phyloP scores from a whole-genome alignment of 441 rosid species.

The Jatropha multifida region DNA sequence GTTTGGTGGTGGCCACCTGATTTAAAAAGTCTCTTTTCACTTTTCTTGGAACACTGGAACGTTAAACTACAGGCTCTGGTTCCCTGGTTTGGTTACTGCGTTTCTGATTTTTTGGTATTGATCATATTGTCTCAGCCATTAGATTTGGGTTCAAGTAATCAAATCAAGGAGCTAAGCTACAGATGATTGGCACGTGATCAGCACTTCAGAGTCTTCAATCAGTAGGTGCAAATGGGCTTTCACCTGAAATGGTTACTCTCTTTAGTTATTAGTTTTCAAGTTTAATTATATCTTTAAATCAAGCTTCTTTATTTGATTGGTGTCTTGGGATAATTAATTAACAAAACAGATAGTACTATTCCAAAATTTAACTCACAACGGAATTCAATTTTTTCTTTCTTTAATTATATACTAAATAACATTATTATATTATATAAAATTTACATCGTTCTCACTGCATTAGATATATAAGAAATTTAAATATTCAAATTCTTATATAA shows the following conservation, averaged over 20 bases:
- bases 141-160: background rate
- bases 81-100: background rate
- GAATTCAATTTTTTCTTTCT: too few species aligned
- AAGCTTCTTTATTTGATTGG: background rate
- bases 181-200: background rate
- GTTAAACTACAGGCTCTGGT: background rate
- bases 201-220: background rate
- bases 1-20: background rate
- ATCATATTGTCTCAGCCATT: background rate
- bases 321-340: too few species aligned
- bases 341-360: too few species aligned
- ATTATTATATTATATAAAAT: too few species aligned
- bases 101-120: background rate
- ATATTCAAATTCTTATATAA: too few species aligned
- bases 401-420: too few species aligned
- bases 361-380: too few species aligned
- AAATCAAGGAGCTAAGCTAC: background rate
- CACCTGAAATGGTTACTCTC: background rate
- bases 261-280: too few species aligned
- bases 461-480: too few species aligned
- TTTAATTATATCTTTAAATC: background rate
- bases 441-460: too few species aligned
- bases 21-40: background rate
- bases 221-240: background rate
- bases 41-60: slow-evolving; percentile 7